Percentiles rank a stretch among this genome's conserved stretches.
Evolutionary conservation across 805 yeast species (phyloP).

Genomic region (Blastobotrys robertii): DNA sequence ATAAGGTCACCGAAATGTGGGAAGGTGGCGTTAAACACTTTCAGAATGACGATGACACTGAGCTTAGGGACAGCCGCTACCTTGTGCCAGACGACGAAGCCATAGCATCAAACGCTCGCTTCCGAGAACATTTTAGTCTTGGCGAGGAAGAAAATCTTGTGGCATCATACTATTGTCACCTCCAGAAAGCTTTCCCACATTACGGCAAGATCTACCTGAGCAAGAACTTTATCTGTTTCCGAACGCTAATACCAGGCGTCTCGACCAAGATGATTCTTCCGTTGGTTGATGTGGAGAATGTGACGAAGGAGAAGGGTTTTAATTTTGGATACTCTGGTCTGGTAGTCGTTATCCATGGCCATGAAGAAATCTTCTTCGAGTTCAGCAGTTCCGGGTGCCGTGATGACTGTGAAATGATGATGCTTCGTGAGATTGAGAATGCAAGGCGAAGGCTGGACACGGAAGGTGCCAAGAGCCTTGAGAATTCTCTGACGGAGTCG

Average conservation of each 20-base stretch:
- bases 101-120: slow-evolving; percentile 44
- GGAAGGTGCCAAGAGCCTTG: too few species aligned
- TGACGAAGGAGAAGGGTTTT: slow-evolving; percentile 57
- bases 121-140: slow-evolving; percentile 56
- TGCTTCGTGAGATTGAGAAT: slow-evolving; percentile 41
- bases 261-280: slow-evolving; percentile 80
- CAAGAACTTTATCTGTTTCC: slow-evolving; percentile 58
- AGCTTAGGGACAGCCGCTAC: slow-evolving; percentile 35
- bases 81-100: slow-evolving; percentile 38
- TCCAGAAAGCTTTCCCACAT: slow-evolving; percentile 62
- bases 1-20: slow-evolving; percentile 42
- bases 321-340: slow-evolving; percentile 62
- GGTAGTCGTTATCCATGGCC: slow-evolving; percentile 59
- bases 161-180: slow-evolving; percentile 61
- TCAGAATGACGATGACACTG: slow-evolving; percentile 20
- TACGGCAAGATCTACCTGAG: slow-evolving; percentile 82
- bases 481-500: too few species aligned
- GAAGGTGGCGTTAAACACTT: slow-evolving; percentile 55
- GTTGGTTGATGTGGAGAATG: slow-evolving; percentile 56
- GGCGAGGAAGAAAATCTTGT: slow-evolving; percentile 41
- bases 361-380: slow-evolving; percentile 69
- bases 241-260: slow-evolving; percentile 70
- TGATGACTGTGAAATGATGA: slow-evolving; percentile 55
- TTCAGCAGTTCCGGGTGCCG: slow-evolving; percentile 37
- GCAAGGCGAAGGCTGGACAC: slow-evolving; percentile 2